phyloP scores from a whole-genome alignment of 2,329 filamentous ascomycete genomes.

The Chaetomium sp. region DNA sequence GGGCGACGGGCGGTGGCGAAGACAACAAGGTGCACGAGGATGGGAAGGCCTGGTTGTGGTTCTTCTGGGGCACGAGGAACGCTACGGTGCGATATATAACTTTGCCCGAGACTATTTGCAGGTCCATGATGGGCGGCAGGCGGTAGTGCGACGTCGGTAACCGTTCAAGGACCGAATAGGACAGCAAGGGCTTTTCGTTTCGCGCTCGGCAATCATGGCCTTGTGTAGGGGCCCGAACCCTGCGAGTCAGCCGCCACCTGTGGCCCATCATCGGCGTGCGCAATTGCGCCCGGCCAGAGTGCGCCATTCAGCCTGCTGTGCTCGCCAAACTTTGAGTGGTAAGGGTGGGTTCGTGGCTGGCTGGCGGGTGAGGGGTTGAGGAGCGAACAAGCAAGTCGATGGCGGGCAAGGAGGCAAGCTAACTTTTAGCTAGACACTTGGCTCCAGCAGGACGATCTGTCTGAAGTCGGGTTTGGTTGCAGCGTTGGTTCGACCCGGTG shows the following conservation, averaged over 20 bases:
- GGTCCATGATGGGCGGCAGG: background rate
- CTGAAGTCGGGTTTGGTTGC: background rate
- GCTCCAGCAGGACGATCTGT: slow-evolving; percentile 25
- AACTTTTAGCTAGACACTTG: slow-evolving; percentile 29
- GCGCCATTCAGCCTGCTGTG: slow-evolving; percentile 8
- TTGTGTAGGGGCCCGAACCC: background rate
- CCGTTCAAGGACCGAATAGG: slow-evolving; percentile 11
- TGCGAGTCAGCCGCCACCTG: slow-evolving; percentile 9
- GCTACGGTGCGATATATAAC: slow-evolving; percentile 28
- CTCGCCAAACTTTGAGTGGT: slow-evolving; percentile 7
- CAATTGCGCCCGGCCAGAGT: background rate
- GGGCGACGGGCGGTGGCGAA: slow-evolving; percentile 26
- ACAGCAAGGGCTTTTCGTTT: background rate
- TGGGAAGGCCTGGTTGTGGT: slow-evolving; percentile 2
- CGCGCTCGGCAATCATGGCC: background rate
- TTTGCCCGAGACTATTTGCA: slow-evolving; percentile 22
- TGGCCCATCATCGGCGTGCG: background rate
- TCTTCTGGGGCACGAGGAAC: slow-evolving; percentile 8
- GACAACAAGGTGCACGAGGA: slow-evolving; percentile 3
- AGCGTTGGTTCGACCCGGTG: background rate
- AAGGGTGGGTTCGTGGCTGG: slow-evolving; percentile 13
- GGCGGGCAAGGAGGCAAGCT: slow-evolving; percentile 19
- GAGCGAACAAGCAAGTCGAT: background rate
- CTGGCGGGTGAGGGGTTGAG: slow-evolving; percentile 7
- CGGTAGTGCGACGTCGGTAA: slow-evolving; percentile 21